These are phyloP conservation scores for Aureobasidium zeae DNA, from an alignment of 2,329 filamentous ascomycete species.

Conservation along the genomic window DNA sequence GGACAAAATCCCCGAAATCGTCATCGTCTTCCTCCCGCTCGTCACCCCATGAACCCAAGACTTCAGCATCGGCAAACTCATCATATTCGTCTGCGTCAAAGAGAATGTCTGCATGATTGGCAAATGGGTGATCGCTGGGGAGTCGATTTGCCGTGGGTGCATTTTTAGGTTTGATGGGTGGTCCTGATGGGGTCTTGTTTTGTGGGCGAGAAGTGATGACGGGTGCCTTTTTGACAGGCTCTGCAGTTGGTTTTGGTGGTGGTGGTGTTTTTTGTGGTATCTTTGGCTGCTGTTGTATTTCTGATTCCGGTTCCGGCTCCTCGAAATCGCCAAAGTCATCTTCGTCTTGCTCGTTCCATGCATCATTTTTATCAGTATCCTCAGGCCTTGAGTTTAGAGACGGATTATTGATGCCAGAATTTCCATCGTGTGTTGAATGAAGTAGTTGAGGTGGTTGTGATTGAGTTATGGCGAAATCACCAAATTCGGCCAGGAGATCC, in stretches of 20 bases:
- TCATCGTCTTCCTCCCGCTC: constrained; percentile 25
- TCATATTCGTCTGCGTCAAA: constrained; percentile 22
- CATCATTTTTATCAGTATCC: neutral
- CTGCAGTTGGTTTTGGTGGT: neutral
- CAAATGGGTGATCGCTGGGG: constrained; percentile 6
- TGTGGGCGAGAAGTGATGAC: neutral
- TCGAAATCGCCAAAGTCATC: constrained; percentile 31
- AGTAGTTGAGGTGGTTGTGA: constrained; percentile 6
- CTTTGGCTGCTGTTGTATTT: neutral
- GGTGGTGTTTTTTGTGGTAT: neutral
- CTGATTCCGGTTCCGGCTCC: constrained; percentile 14
- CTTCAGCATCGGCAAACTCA: constrained; percentile 18
- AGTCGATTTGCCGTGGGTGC: constrained; percentile 8
- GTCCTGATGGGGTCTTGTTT: neutral
- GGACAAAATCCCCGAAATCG: constrained; percentile 28
- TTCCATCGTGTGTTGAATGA: constrained; percentile 17
- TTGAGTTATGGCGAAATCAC: constrained; percentile 17
- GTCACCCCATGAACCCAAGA: constrained; percentile 15
- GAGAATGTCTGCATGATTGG: constrained; percentile 15
- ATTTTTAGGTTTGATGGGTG: neutral
- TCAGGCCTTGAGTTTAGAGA: too few relatives aligned
- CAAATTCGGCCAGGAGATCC: constrained; percentile 47
- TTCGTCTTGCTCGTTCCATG: constrained; percentile 14
- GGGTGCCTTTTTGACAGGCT: neutral
- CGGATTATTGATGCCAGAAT: too few relatives aligned